Evolutionary conservation across 805 yeast genomes (phyloP).

Genomic region (Suhomyces pyralidae): DNA sequence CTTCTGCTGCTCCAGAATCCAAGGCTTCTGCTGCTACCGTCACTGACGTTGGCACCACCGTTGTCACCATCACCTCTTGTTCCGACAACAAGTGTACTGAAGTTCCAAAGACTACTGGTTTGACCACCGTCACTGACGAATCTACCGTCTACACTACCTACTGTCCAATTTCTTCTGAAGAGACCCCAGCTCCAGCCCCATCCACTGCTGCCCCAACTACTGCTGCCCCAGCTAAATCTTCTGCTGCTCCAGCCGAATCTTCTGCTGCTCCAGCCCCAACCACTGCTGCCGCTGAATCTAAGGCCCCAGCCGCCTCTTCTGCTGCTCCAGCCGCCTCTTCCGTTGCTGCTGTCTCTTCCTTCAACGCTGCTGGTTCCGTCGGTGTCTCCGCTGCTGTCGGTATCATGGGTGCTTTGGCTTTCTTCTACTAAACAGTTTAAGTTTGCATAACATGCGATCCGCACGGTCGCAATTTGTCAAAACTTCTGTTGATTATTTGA

Average conservation of each 20-base stretch:
- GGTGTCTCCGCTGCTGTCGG: slow-evolving; percentile 7
- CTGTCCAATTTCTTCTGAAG: slow-evolving; percentile 27
- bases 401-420: slow-evolving; percentile 12
- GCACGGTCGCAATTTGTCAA: neutral
- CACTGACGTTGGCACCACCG: slow-evolving; percentile 18
- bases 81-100: slow-evolving; percentile 22
- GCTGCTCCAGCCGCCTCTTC: slow-evolving; percentile 2
- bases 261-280: slow-evolving; percentile 6
- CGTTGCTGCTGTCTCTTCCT: slow-evolving; percentile 4
- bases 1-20: slow-evolving; percentile 10
- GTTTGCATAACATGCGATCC: neutral
- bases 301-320: neutral
- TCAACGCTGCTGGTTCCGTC: slow-evolving; percentile 6
- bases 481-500: neutral
- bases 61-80: slow-evolving; percentile 28
- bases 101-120: slow-evolving; percentile 22
- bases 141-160: slow-evolving; percentile 22
- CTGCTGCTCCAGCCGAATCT: slow-evolving; percentile 5
- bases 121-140: slow-evolving; percentile 19
- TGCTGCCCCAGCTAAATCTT: slow-evolving; percentile 7
- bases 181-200: slow-evolving; percentile 9
- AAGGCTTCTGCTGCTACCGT: slow-evolving; percentile 5
- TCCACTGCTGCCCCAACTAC: slow-evolving; percentile 5
- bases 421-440: slow-evolving; percentile 6
- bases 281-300: slow-evolving; percentile 1